These are phyloP conservation scores for Pleurozium schreberi DNA, from an alignment of 225 moss, liverwort and hornwort species.

Conservation along the genomic window DNA sequence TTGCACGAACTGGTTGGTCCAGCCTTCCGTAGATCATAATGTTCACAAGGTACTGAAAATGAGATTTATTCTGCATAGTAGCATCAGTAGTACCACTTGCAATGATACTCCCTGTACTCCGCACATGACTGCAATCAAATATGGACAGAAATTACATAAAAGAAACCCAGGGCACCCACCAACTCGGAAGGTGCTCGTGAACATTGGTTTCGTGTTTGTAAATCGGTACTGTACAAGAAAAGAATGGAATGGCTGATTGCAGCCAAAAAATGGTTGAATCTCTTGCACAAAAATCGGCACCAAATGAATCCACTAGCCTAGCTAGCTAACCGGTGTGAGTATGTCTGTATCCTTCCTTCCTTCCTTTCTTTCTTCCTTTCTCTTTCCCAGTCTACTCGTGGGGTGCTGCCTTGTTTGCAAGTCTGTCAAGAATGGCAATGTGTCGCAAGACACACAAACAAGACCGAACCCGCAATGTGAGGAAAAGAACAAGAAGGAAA, in stretches of 20 bases:
- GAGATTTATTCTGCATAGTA: not conserved
- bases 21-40: not conserved
- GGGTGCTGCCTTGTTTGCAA: conserved; percentile 25
- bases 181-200: not conserved
- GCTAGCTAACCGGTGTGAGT: not conserved
- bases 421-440: not conserved
- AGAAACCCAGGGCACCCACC: not conserved
- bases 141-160: not conserved
- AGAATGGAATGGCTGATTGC: conserved; percentile 14
- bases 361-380: too few species aligned
- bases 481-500: not conserved
- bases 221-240: not conserved
- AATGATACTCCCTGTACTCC: not conserved
- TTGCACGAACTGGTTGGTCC: not conserved
- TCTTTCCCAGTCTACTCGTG: not conserved
- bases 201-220: not conserved
- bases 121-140: not conserved
- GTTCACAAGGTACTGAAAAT: not conserved
- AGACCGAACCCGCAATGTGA: not conserved
- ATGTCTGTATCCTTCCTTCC: not conserved
- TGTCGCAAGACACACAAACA: conserved; percentile 16
- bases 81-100: not conserved
- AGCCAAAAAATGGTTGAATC: conserved; percentile 34
- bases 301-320: not conserved
- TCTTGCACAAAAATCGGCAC: conserved; percentile 4